These are phyloP conservation scores for Aspergillus versicolor DNA, from an alignment of 2,329 filamentous ascomycete species.

Conservation along the genomic window DNA sequence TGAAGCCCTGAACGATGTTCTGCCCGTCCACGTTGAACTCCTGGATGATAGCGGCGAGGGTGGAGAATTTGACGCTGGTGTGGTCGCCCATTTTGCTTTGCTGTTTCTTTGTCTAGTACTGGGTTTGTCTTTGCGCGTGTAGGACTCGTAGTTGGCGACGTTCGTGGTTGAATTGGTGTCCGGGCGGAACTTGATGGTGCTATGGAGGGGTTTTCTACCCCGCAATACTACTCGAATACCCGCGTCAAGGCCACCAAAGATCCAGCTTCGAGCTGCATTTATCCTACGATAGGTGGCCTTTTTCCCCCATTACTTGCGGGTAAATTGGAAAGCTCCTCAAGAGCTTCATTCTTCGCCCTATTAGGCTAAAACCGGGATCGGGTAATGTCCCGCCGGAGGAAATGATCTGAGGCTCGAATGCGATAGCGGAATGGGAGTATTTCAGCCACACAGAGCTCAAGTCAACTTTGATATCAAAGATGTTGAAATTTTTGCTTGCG, in stretches of 20 bases:
- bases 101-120: not conserved
- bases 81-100: conserved; percentile 11
- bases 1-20: conserved; percentile 89
- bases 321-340: conserved; percentile 3
- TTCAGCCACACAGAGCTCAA: not conserved
- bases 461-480: not conserved
- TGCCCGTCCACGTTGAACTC: conserved; percentile 72
- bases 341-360: not conserved
- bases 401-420: not conserved
- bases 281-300: conserved; percentile 4
- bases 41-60: conserved; percentile 55
- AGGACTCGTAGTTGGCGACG: not conserved
- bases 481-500: not conserved
- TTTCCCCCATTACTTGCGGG: not conserved
- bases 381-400: not conserved
- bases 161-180: not conserved
- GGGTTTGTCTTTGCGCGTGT: not conserved
- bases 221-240: conserved; percentile 2
- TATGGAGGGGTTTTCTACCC: conserved; percentile 7
- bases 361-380: conserved; percentile 7
- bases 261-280: not conserved
- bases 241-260: not conserved
- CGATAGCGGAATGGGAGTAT: not conserved
- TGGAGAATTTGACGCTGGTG: conserved; percentile 37
- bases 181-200: not conserved